These are phyloP conservation scores for Solanum hybrid DNA, from an alignment of 305 asterid species.

Conservation along the genomic window DNA sequence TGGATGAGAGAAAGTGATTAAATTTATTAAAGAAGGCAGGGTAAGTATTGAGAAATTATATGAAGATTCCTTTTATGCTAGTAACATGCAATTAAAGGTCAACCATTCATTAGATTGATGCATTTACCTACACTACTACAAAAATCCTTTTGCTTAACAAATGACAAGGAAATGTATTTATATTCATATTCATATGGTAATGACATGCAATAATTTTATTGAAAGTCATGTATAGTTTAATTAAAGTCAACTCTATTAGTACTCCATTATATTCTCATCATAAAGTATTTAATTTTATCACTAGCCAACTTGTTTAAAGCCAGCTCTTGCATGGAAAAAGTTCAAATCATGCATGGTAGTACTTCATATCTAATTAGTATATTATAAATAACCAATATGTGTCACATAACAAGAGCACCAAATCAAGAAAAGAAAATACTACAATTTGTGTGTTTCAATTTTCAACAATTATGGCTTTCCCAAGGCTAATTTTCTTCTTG, in stretches of 20 bases:
- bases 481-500: slow-evolving; percentile 5
- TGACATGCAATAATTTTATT: not conserved
- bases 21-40: not conserved
- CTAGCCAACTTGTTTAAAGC: not conserved
- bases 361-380: not conserved
- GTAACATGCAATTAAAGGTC: not conserved
- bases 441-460: not conserved
- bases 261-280: not conserved
- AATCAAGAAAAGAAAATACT: not conserved
- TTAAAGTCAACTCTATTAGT: not conserved
- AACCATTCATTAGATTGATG: not conserved
- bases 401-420: not conserved
- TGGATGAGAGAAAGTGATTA: not conserved
- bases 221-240: not conserved
- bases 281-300: not conserved
- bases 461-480: slow-evolving; percentile 24
- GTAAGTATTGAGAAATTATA: not conserved
- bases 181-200: not conserved
- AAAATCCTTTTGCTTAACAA: not conserved
- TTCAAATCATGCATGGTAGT: not conserved
- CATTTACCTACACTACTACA: not conserved
- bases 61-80: not conserved
- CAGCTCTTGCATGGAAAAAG: not conserved
- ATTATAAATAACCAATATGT: not conserved
- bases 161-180: not conserved